phyloP scores from a whole-genome alignment of 345 rosid genomes.

The Hibiscus mutabilis region DNA sequence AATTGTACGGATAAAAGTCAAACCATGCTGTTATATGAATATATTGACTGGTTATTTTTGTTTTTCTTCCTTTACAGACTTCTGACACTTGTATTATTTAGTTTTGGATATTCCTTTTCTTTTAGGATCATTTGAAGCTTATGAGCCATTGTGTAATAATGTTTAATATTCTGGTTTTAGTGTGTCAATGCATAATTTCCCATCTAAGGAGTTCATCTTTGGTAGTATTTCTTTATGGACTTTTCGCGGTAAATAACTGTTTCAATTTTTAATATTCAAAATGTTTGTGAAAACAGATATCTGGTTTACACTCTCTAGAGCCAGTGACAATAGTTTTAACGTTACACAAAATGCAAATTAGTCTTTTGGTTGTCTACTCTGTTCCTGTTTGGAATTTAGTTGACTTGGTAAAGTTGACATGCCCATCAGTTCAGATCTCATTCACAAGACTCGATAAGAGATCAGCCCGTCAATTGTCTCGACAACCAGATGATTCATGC shows the following conservation, averaged over 20 bases:
- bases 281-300: neutral
- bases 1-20: neutral
- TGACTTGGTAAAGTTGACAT: neutral
- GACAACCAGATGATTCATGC: conserved; percentile 55
- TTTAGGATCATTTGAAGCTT: too few relatives aligned
- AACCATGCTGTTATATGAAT: neutral
- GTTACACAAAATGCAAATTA: neutral
- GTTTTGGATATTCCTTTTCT: too few relatives aligned
- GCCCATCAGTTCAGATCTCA: neutral
- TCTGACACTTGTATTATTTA: too few relatives aligned
- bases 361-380: neutral
- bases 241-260: too few relatives aligned
- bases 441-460: conserved; percentile 39
- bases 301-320: neutral
- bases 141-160: too few relatives aligned
- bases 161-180: too few relatives aligned
- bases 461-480: conserved; percentile 54
- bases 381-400: neutral
- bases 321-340: neutral
- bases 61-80: too few relatives aligned
- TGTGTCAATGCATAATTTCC: too few relatives aligned
- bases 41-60: too few relatives aligned
- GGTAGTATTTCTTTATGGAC: too few relatives aligned
- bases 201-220: too few relatives aligned
- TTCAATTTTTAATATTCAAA: too few relatives aligned